Conservation (phyloP, 495 filamentous ascomycete species). For the Penicillium tannophilum region DNA sequence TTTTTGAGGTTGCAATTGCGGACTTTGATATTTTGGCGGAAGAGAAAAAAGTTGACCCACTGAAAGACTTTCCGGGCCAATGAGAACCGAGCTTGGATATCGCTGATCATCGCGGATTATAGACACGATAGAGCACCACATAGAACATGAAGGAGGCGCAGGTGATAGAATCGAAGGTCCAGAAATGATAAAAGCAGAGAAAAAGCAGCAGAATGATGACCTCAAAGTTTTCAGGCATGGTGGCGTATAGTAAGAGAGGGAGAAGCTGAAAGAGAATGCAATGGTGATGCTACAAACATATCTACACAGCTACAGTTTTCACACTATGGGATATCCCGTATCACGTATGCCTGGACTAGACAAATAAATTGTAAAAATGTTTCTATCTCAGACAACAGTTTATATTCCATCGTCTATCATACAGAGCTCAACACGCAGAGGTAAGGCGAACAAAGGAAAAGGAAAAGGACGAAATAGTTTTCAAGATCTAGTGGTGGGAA, state of each 20-base stretch:
- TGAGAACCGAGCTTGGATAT: slow-evolving; percentile 20
- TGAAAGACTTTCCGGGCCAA: slow-evolving; percentile 38
- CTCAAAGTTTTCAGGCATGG: background rate
- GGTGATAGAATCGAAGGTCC: background rate
- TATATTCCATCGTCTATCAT: slow-evolving; percentile 59
- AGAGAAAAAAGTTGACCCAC: slow-evolving; percentile 30
- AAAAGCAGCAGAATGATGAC: background rate
- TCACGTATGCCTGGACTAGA: slow-evolving; percentile 4
- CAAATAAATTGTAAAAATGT: slow-evolving; percentile 23
- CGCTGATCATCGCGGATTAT: slow-evolving; percentile 2
- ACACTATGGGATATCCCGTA: background rate
- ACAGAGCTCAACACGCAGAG: slow-evolving; percentile 48
- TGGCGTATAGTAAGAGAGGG: background rate
- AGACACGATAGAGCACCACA: background rate
- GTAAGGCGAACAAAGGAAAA: slow-evolving; percentile 34
- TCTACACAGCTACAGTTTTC: background rate
- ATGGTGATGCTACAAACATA: background rate
- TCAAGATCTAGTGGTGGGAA: slow-evolving; percentile 58
- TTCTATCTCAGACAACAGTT: slow-evolving; percentile 52
- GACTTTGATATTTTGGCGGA: slow-evolving; percentile 32
- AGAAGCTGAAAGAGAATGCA: background rate
- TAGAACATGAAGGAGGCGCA: background rate
- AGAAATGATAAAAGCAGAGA: background rate
- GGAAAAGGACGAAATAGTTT: slow-evolving; percentile 32
- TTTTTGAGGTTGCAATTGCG: slow-evolving; percentile 14